Percentiles rank a stretch among this genome's conserved stretches.
phyloP scores from a whole-genome alignment of 129 eudicot genomes.

The Gnaphalium uliginosum region DNA sequence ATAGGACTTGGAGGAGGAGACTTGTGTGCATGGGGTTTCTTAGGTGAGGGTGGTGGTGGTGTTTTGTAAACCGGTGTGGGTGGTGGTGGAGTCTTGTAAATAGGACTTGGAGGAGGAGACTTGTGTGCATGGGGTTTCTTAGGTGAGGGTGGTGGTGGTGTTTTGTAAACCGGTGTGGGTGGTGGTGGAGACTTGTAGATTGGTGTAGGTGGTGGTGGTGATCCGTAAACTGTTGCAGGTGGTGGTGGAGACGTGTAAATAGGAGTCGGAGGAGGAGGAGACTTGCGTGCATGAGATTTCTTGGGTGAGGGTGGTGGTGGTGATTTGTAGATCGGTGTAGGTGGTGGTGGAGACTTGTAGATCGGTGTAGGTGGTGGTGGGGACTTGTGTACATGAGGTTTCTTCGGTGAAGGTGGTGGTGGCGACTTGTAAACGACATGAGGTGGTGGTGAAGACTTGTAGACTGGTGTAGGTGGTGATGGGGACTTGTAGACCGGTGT shows the following conservation, averaged over 20 bases:
- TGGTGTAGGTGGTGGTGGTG: not conserved
- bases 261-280: too few species aligned
- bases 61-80: not conserved
- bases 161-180: not conserved
- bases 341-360: not conserved
- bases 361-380: not conserved
- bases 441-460: too few species aligned
- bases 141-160: not conserved
- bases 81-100: not conserved
- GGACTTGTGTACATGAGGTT: not conserved
- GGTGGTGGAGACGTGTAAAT: not conserved
- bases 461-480: not conserved
- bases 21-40: too few species aligned
- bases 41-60: not conserved
- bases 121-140: not conserved
- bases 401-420: too few species aligned
- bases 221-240: not conserved
- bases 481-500: not conserved
- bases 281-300: not conserved
- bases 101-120: not conserved
- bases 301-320: conserved; percentile 1
- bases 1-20: not conserved
- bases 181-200: not conserved
- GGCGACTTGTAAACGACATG: too few species aligned
- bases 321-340: not conserved